Base-by-base conservation (phyloP, 345 rosid species). In the Erodium maritimum region DNA sequence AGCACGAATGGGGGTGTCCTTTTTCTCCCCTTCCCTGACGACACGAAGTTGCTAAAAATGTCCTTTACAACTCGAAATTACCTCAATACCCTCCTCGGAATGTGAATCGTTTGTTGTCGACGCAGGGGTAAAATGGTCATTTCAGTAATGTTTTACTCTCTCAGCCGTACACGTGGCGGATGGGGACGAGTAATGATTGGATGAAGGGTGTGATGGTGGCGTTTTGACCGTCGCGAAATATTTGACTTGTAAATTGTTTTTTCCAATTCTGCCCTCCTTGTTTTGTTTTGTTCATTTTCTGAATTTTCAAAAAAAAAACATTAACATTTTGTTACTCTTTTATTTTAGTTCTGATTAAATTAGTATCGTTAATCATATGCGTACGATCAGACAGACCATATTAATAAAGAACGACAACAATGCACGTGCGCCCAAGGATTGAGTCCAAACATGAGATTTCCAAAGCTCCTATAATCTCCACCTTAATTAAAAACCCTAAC, bases 81-180 rank as follows among this genome's bases (percentile, higher is more conserved):
- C 46, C 1, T 4, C 1, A 52, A 21, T 0, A 7, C 23, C 23
- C 19, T 51, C 33, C 17, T 46, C 10, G 52, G 12, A 52, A 21
- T 21, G 23, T 2, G n/a, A 23, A 34, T n/a, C 54, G 21, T 20
- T 54, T 59, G 62, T 55, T 12, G 50, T 20, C 4, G 20, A n/a
- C 13, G 0, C 21, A 11, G 58, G 55, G 50, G 17, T 25, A 25
- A 3, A 25, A 25, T 25, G 4, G 33, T 3, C 7, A 25, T 25
- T 25, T 3, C 4, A 25, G 33, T 25, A 7, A 25, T 2, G 33
- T 3, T 3, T 25, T 3, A 25, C 57, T 55, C 51, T 33, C 23
- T 45, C 45, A 21, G 8, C 64, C 80, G 72, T 72, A 59, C 78
- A 77, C 75, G 78, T 77, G 75, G 67, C 22, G 16, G n/a, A n/a